Percentiles rank a stretch among this genome's conserved stretches.
These are phyloP conservation scores for Penicillium arizonense DNA, from an alignment of 495 filamentous ascomycete genomes.

Conservation along the genomic window DNA sequence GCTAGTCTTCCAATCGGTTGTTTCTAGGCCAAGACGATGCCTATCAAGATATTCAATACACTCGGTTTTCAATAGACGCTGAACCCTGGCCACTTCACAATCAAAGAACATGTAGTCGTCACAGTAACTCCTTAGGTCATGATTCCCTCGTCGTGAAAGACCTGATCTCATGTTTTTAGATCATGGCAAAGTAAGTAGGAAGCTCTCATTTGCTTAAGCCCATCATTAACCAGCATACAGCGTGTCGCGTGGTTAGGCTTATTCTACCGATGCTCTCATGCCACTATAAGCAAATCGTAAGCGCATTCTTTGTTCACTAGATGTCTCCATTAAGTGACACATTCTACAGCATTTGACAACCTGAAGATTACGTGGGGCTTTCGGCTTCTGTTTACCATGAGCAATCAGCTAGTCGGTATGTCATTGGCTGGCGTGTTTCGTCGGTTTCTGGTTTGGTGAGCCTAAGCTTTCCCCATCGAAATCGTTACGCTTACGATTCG, in stretches of 20 bases:
- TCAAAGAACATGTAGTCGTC: conserved; percentile 68
- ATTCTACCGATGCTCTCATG: conserved; percentile 23
- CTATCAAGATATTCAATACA: conserved; percentile 44
- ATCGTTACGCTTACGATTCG: not conserved
- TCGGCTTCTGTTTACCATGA: conserved; percentile 57
- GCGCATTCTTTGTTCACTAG: conserved; percentile 40
- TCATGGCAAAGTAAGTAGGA: conserved; percentile 26
- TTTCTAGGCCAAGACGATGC: conserved; percentile 45
- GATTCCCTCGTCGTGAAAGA: not conserved
- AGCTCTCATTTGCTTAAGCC: conserved; percentile 1
- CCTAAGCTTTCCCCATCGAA: not conserved
- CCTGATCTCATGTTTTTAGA: conserved; percentile 8
- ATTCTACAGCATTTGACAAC: conserved; percentile 50
- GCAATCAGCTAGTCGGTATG: conserved; percentile 63
- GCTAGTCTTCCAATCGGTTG: conserved; percentile 61
- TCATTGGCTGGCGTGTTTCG: conserved; percentile 63
- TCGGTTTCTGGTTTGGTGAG: conserved; percentile 55
- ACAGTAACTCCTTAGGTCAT: conserved; percentile 49
- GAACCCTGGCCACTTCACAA: conserved; percentile 65
- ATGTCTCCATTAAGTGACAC: conserved; percentile 14
- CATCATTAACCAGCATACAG: conserved; percentile 1
- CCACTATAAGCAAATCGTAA: conserved; percentile 27
- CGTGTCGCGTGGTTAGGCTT: conserved; percentile 22
- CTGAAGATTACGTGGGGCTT: conserved; percentile 60
- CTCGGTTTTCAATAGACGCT: conserved; percentile 55